Evolutionary conservation across 345 rosid species (phyloP).

Genomic region (Anastatica hierochuntica): DNA sequence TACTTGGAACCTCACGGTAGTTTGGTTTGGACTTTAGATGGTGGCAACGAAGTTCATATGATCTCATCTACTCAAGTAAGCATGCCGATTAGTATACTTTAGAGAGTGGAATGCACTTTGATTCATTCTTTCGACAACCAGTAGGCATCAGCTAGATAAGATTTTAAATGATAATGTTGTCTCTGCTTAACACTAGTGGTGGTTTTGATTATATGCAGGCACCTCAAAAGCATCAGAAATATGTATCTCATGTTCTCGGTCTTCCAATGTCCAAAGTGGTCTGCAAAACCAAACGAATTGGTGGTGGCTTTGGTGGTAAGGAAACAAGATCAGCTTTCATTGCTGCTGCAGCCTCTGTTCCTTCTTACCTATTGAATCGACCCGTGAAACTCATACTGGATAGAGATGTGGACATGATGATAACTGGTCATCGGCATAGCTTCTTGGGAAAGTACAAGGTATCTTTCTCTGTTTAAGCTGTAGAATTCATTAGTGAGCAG

Average conservation of each 20-base stretch:
- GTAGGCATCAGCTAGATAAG: too few species aligned
- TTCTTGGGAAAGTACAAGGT: constrained; percentile 95
- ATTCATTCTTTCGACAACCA: too few species aligned
- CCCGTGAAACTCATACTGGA: constrained; percentile 82
- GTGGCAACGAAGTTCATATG: constrained; percentile 95
- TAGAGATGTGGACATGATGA: constrained; percentile 91
- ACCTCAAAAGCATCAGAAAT: constrained; percentile 91
- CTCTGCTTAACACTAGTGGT: constrained; percentile 4
- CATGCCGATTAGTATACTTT: too few species aligned
- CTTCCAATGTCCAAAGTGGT: constrained; percentile 94
- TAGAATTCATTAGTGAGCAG: too few species aligned
- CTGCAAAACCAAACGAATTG: constrained; percentile 82
- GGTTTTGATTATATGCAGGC: constrained; percentile 46
- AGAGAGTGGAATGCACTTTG: too few species aligned
- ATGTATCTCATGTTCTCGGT: constrained; percentile 79
- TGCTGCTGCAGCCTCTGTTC: constrained; percentile 83
- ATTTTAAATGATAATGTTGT: background rate
- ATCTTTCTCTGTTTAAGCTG: too few species aligned
- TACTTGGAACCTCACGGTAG: constrained; percentile 86
- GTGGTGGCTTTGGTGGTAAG: constrained; percentile 99
- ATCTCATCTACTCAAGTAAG: constrained; percentile 94
- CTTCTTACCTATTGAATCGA: constrained; percentile 68
- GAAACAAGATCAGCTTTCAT: constrained; percentile 80
- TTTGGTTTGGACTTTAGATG: constrained; percentile 77
- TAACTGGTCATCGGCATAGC: constrained; percentile 89